Base-by-base conservation (phyloP, 177 flowering plant genomes). In the Vitis hybrid region DNA sequence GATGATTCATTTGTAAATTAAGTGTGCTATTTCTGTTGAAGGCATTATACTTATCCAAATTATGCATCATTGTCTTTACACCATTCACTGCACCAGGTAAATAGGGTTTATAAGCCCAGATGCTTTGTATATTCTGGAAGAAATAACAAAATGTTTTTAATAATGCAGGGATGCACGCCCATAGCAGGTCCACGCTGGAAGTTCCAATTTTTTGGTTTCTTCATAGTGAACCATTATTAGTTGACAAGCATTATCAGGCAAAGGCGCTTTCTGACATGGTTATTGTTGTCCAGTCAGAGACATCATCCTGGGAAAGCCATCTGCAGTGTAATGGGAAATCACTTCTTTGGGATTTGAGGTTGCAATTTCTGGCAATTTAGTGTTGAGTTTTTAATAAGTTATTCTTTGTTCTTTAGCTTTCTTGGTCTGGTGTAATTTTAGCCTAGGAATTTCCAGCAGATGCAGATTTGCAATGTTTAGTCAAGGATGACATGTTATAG, bases 251-350 rank as follows among this genome's bases (percentile, higher is more conserved):
- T 79, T 93, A 90, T 81, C 98, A 90, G 75, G 97, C 99, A 65
- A 96, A 87, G 73, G 90, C 99, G 32, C 98, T 96, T 79, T 85
- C 98, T 51, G 98, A 93, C 76, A 93, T 96, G 99, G 88, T 96
- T 69, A 78, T 96, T 74, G 98, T 93, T 69, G 97, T 92, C 49
- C 99, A 96, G 78, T 96, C 99, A 26, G 91, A 87, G 56, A 32
- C 82, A 52, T 70, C 95, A 70, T 89, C 99, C 21, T 96, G 93
- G 97, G 99, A 96, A 81, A 92, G 97, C 84, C 91, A 96, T 85
- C 88, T 92, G 70, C 98, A 96, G 78, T 96, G 99, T 77, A 96
- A 96, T 76, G 97, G 99, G 66, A 79, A 70, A 15, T 87, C 99
- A 45, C 83, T 95, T 64, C 67, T 96, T 70, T 91, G 90, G 97